Percentiles rank a stretch among this genome's conserved stretches.
Conservation (phyloP, 495 filamentous ascomycete species). For the Aspergillus mulundensis region DNA sequence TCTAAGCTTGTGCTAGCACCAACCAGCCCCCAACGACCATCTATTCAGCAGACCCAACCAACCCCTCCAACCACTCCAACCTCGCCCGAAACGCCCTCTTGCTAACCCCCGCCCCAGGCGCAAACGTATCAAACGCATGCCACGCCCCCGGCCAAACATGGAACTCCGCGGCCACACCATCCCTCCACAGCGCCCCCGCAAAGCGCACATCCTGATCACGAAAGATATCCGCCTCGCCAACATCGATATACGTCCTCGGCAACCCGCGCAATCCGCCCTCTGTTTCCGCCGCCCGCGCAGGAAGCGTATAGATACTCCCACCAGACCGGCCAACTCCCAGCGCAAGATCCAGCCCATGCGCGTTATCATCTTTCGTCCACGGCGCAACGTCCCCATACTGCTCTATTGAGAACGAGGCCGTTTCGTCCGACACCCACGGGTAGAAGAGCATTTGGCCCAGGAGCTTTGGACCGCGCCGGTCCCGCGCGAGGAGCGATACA, state of each 20-base stretch:
- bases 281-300: slow-evolving; percentile 7
- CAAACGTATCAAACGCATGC: slow-evolving; percentile 42
- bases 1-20: no score
- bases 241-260: slow-evolving; percentile 23
- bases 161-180: slow-evolving; percentile 42
- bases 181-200: slow-evolving; percentile 31
- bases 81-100: background rate
- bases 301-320: slow-evolving; percentile 4
- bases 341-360: background rate
- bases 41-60: no score
- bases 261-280: slow-evolving; percentile 7
- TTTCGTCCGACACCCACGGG: slow-evolving; percentile 43
- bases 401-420: slow-evolving; percentile 4
- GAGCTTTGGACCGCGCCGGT: slow-evolving; percentile 32
- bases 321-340: background rate
- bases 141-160: slow-evolving; percentile 48
- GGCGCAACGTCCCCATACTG: slow-evolving; percentile 13
- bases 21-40: no score
- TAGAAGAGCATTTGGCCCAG: slow-evolving; percentile 48
- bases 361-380: slow-evolving; percentile 32
- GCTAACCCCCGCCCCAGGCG: background rate
- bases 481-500: slow-evolving; percentile 41
- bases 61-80: background rate
- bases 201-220: slow-evolving; percentile 40
- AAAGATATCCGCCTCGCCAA: slow-evolving; percentile 29